Percentiles rank a stretch among this genome's conserved stretches.
Conservation (phyloP, 176 grass and related monocot species). For the Rhipidocladum racemiflorum region DNA sequence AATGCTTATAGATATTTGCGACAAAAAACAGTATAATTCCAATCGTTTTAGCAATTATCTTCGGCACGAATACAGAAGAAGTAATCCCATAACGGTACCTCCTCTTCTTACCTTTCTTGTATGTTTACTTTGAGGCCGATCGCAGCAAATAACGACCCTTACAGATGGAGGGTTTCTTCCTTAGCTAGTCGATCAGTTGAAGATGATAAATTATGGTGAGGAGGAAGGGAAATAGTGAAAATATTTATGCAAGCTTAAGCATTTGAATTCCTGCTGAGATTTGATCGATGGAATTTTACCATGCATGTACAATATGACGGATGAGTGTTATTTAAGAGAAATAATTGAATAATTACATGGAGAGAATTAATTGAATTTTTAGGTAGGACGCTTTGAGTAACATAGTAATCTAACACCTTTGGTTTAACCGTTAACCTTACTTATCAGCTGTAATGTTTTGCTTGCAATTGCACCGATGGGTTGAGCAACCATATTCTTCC, state of each 20-base stretch:
- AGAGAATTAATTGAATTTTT: not conserved
- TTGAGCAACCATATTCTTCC: not conserved
- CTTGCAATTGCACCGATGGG: not conserved
- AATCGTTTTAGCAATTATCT: not conserved
- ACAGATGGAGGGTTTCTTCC: not conserved
- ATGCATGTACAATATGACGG: not conserved
- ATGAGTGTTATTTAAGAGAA: not conserved
- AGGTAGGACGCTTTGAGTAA: not conserved
- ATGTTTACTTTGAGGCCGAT: not conserved
- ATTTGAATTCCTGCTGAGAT: not conserved
- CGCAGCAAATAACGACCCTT: not conserved
- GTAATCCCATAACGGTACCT: not conserved
- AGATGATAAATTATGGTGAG: not conserved
- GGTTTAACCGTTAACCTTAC: not conserved
- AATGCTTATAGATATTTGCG: not conserved
- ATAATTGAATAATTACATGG: not conserved
- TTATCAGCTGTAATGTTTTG: not conserved
- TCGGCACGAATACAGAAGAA: not conserved
- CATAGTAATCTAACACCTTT: not conserved
- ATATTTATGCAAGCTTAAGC: not conserved
- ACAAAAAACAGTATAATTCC: not conserved
- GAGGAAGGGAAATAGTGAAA: not conserved
- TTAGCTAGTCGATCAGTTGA: not conserved
- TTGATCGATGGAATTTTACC: not conserved
- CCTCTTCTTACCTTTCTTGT: not conserved